Evolutionary conservation across 805 yeast species (phyloP), one percentile per base, ranked within the genome.

Genomic region (Starmerella floris): DNA sequence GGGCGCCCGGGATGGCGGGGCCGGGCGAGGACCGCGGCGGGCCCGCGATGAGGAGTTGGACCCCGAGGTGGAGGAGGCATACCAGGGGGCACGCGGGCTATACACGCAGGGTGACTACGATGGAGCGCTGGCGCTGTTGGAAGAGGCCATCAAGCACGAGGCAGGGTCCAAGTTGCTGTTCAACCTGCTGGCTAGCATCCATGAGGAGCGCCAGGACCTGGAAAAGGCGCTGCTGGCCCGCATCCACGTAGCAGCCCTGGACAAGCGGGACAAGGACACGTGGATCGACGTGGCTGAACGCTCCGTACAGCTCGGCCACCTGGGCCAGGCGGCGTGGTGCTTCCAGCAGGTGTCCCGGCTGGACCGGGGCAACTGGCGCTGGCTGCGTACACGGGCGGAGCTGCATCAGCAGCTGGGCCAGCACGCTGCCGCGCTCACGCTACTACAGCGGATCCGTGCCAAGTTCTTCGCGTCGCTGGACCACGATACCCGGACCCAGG

Each of bases 211-310:
- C 19, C 60, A 56, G n/a, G 64, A 63, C 36, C 51, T 58, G 3
- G 60, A 55, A 21, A 52, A 52, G 41, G 59, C 63, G 10, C 51
- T 63, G 28, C 49, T 55, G 2, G 68, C 68, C 9, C 51, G 55
- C 33, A 42, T 54, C 5, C 50, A 54, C 47, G 93, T 84, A 11
- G 77, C 88, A 46, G 76, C 77, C 52, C 67, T 76, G 41, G 95
- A 85, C 56, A 78, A 83, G 13, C 73, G 73, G 50, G 49, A 82
- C 57, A 79, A 74, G 58, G 75, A 81, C 35, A 95, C 95, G 0
- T 87, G 87, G 65, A 79, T 81, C 54, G 81, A 93, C 0, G 62
- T 85, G 35, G 96, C 95, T 37, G 94, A 83, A 55, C 81, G 88
- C 37, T 79, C 81, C 50, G 69, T 74, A 43, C 64, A 72, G 40